Percentiles rank a stretch among this genome's conserved stretches.
Conservation (phyloP, 75 land plant species). For the Pinus albicaulis region DNA sequence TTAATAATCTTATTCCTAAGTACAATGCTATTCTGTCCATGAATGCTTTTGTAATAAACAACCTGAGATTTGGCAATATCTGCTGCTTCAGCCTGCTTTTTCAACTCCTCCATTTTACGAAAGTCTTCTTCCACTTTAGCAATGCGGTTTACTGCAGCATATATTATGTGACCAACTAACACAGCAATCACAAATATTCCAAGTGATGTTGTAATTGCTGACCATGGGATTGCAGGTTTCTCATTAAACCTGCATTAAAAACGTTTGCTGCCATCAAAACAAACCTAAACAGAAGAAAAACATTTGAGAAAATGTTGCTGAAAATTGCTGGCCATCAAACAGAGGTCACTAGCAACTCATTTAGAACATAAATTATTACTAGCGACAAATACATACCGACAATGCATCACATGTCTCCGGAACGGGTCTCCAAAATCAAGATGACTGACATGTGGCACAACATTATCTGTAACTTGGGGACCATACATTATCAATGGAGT, state of each 20-base stretch:
- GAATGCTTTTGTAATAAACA: background rate
- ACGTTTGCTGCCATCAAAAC: background rate
- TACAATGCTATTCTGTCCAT: background rate
- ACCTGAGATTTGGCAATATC: slow-evolving; percentile 77
- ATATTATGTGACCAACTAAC: slow-evolving; percentile 51
- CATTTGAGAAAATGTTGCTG: slow-evolving; percentile 1
- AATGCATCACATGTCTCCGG: slow-evolving; percentile 66
- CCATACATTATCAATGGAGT: slow-evolving; percentile 64
- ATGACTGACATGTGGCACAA: slow-evolving; percentile 30
- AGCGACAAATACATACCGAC: slow-evolving; percentile 40
- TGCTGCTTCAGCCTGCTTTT: slow-evolving; percentile 70
- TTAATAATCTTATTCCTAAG: background rate
- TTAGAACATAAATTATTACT: slow-evolving; percentile 1
- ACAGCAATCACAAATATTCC: slow-evolving; percentile 50
- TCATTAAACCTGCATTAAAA: slow-evolving; percentile 43
- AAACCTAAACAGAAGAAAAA: background rate
- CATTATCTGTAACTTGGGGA: slow-evolving; percentile 30
- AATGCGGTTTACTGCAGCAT: slow-evolving; percentile 53
- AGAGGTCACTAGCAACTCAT: background rate
- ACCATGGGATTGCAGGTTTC: slow-evolving; percentile 48
- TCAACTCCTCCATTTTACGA: slow-evolving; percentile 53
- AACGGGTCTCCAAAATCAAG: slow-evolving; percentile 67
- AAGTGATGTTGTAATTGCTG: slow-evolving; percentile 48
- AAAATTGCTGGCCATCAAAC: background rate
- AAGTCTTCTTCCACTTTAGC: slow-evolving; percentile 70